Conservation (phyloP, 2,329 filamentous ascomycete species). For the Aspergillus hiratsukae region DNA sequence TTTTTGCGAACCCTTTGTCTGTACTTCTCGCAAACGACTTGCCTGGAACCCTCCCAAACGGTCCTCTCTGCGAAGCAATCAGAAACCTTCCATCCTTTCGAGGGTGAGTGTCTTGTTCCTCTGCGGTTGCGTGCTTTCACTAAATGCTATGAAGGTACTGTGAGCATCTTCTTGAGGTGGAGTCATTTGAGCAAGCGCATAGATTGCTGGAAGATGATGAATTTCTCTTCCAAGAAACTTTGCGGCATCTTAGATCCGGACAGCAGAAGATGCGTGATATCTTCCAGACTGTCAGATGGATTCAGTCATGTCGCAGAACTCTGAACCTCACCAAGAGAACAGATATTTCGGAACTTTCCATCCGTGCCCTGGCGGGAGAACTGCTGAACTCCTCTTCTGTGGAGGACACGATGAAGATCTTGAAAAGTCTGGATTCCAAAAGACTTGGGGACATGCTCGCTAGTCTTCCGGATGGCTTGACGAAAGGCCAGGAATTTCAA, state of each 20-base stretch:
- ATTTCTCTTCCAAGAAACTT: constrained; percentile 41
- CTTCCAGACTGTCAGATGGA: constrained; percentile 28
- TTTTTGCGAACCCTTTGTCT: constrained; percentile 57
- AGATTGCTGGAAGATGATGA: constrained; percentile 48
- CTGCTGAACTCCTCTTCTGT: constrained; percentile 49
- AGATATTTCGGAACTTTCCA: constrained; percentile 34
- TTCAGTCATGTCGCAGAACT: constrained; percentile 24
- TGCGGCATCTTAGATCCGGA: constrained; percentile 35
- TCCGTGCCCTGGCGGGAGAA: constrained; percentile 47
- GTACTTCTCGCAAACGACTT: constrained; percentile 41
- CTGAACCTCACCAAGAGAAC: constrained; percentile 27
- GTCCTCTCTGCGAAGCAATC: constrained; percentile 50
- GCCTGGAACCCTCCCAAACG: constrained; percentile 24
- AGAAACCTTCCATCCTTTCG: constrained; percentile 56
- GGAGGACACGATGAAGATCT: constrained; percentile 48
- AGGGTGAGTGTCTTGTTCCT: constrained; percentile 25
- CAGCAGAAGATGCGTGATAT: constrained; percentile 37
- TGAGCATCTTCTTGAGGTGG: constrained; percentile 40
- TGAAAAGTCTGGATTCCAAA: constrained; percentile 52
- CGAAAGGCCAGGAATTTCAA: constrained; percentile 34
- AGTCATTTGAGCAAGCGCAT: constrained; percentile 33
- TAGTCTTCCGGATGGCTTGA: constrained; percentile 30
- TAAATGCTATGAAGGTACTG: constrained; percentile 30
- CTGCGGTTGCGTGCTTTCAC: not conserved
- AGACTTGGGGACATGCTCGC: constrained; percentile 41